phyloP scores from a whole-genome alignment of 1,284 basidiomycete species.

The Leccinum pachyderme region DNA sequence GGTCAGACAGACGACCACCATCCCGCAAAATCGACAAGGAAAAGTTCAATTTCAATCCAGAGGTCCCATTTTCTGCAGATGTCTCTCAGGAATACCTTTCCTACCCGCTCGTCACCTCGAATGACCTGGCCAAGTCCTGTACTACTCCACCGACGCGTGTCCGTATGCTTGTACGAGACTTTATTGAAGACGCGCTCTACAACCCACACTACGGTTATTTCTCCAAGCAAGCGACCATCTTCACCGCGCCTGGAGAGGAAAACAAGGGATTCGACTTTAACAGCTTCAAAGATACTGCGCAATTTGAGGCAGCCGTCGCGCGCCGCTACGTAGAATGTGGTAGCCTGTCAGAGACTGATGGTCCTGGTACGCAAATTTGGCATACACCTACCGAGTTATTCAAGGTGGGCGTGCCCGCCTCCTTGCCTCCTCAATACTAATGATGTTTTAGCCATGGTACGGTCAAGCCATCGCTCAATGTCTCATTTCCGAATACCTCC shows the following conservation, averaged over 20 bases:
- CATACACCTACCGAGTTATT: constrained; percentile 99
- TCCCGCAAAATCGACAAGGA: constrained; percentile 33
- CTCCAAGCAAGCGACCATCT: constrained; percentile 86
- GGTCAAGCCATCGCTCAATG: constrained; percentile 89
- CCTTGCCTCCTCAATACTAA: constrained; percentile 9
- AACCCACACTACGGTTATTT: constrained; percentile 99
- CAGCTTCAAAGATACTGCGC: constrained; percentile 61
- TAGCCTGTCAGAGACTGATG: constrained; percentile 52
- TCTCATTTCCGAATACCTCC: constrained; percentile 86
- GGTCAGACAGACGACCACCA: constrained; percentile 15
- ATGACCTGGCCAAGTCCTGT: constrained; percentile 51
- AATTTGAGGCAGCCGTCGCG: constrained; percentile 83
- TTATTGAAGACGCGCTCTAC: constrained; percentile 95
- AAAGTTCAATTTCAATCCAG: constrained; percentile 70
- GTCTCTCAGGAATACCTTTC: constrained; percentile 48
- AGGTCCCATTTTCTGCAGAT: constrained; percentile 48
- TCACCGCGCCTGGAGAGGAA: constrained; percentile 61
- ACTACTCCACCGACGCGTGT: constrained; percentile 76
- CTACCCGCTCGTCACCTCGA: constrained; percentile 73
- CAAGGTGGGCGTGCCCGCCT: constrained; percentile 61
- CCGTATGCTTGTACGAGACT: constrained; percentile 95
- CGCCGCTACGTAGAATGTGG: constrained; percentile 73
- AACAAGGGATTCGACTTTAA: constrained; percentile 65
- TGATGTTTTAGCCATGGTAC: constrained; percentile 77
- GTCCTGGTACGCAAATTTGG: constrained; percentile 92